phyloP scores from a whole-genome alignment of 306 rosid species.

The Begonia peltatifolia region DNA sequence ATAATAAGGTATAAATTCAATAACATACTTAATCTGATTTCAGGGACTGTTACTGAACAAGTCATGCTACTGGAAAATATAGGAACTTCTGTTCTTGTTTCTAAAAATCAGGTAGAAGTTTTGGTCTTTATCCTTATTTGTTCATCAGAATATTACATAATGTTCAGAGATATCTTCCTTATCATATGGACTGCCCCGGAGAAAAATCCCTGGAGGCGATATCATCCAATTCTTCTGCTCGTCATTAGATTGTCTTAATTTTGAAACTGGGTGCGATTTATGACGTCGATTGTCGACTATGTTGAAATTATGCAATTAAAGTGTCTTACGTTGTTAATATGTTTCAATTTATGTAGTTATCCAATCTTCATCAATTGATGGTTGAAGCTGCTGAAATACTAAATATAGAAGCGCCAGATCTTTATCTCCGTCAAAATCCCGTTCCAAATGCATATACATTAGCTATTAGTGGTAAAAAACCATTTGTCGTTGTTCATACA shows the following conservation, averaged over 20 bases:
- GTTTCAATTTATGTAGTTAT: slow-evolving; percentile 42
- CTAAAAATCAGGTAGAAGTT: slow-evolving; percentile 58
- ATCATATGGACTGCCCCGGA: no score
- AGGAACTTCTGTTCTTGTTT: slow-evolving; percentile 94
- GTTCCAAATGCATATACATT: slow-evolving; percentile 95
- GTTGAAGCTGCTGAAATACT: slow-evolving; percentile 71
- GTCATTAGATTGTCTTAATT: no score
- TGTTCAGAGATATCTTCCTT: no score
- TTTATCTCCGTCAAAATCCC: slow-evolving; percentile 91
- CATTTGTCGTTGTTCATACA: slow-evolving; percentile 83
- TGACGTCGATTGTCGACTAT: no score
- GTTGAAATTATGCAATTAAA: no score
- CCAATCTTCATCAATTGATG: slow-evolving; percentile 67
- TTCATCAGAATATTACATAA: no score
- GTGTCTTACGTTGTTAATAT: not conserved
- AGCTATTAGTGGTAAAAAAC: slow-evolving; percentile 86
- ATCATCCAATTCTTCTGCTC: no score
- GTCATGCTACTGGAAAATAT: slow-evolving; percentile 94
- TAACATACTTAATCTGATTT: slow-evolving; percentile 1
- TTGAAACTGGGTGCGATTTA: no score
- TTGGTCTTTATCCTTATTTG: no score
- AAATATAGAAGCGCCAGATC: slow-evolving; percentile 72
- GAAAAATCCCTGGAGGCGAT: no score
- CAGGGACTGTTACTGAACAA: slow-evolving; percentile 89
- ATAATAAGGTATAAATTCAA: not conserved